Percentiles rank a stretch among this genome's conserved stretches.
These are phyloP conservation scores for Rhizophora apiculata DNA, from an alignment of 345 rosid genomes.

Conservation along the genomic window DNA sequence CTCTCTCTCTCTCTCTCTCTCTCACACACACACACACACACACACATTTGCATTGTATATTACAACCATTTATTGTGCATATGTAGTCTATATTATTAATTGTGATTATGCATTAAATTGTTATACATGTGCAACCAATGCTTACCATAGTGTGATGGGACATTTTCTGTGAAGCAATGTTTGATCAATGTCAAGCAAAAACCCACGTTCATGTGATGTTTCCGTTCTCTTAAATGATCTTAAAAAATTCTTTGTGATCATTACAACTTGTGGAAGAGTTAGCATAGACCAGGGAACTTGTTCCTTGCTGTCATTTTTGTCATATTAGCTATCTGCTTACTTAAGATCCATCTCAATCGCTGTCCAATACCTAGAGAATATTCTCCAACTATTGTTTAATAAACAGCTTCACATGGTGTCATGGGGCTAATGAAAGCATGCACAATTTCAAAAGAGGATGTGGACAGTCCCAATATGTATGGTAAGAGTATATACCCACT, in stretches of 20 bases:
- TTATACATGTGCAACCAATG: too few relatives aligned
- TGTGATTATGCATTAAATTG: too few relatives aligned
- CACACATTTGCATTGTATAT: too few relatives aligned
- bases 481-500: constrained; percentile 7
- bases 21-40: too few relatives aligned
- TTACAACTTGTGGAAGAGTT: not conserved
- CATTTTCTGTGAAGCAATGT: too few relatives aligned
- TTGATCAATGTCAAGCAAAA: not conserved
- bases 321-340: constrained; percentile 7
- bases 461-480: constrained; percentile 18
- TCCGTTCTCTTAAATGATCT: too few relatives aligned
- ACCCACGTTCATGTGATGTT: not conserved
- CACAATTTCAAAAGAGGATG: constrained; percentile 34
- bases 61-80: too few relatives aligned
- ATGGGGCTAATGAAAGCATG: constrained; percentile 21
- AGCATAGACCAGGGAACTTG: not conserved
- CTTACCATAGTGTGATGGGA: too few relatives aligned
- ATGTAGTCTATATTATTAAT: too few relatives aligned
- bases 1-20: too few relatives aligned
- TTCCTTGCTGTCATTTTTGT: constrained; percentile 17
- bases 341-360: not conserved
- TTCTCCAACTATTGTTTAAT: not conserved
- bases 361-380: constrained; percentile 1
- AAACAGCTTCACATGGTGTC: constrained; percentile 27
- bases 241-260: not conserved